phyloP scores from a whole-genome alignment of 202 grass and related monocot species.

The Schoenoplectus tabernaemontani region DNA sequence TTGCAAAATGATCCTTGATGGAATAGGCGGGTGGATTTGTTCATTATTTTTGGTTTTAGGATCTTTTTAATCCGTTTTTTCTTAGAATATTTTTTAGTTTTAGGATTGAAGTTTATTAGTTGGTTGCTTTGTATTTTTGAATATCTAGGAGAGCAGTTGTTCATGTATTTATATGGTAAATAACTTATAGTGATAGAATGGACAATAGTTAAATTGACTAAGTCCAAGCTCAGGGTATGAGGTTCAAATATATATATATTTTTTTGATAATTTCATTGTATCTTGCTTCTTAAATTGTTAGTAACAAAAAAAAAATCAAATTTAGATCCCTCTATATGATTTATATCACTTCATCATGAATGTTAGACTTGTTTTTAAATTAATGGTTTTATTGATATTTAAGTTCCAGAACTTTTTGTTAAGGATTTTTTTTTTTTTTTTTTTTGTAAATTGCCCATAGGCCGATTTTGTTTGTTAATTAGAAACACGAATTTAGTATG shows the following conservation, averaged over 20 bases:
- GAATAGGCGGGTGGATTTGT: background rate
- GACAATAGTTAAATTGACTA: background rate
- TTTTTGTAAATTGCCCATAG: background rate
- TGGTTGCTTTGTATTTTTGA: constrained; percentile 7
- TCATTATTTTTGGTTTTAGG: background rate
- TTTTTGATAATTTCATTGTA: background rate
- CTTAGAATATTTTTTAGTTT: constrained; percentile 6
- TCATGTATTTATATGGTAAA: constrained; percentile 7
- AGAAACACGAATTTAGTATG: no score
- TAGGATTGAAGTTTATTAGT: constrained; percentile 1
- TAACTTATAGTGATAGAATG: constrained; percentile 20
- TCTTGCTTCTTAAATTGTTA: background rate
- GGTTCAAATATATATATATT: background rate
- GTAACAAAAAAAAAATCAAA: background rate
- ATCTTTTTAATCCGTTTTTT: background rate
- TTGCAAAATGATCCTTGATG: constrained; percentile 49
- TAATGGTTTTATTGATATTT: background rate
- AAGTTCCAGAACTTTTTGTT: background rate
- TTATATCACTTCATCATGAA: background rate
- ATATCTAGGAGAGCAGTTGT: background rate
- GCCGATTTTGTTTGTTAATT: no score
- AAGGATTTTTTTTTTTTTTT: background rate
- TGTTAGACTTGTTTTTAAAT: no score
- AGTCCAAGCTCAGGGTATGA: background rate
- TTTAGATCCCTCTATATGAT: background rate